A percentile compares a stretch with the other conserved stretches of the same genome.
These are phyloP conservation scores for Persicaria maculosa DNA, from an alignment of 148 eudicot species.

Conservation along the genomic window DNA sequence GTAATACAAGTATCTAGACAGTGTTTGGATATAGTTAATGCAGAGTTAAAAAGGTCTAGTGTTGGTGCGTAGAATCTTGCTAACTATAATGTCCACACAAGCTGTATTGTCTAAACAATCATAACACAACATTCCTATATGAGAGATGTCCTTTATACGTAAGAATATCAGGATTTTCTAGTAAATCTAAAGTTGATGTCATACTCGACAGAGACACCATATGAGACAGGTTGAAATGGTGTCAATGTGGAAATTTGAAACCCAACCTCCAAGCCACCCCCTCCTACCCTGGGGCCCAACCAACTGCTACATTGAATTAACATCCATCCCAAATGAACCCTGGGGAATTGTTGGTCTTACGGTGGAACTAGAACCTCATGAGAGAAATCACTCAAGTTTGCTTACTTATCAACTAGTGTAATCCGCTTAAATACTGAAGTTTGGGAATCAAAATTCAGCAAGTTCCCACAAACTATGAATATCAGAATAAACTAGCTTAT, in stretches of 20 bases:
- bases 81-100: not conserved
- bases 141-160: not conserved
- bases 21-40: not conserved
- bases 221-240: not conserved
- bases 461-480: not conserved
- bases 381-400: not conserved
- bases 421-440: not conserved
- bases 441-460: constrained; percentile 3
- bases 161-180: not conserved
- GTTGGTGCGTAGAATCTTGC: not conserved
- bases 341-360: not conserved
- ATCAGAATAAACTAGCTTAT: not conserved
- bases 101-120: not conserved
- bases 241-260: not conserved
- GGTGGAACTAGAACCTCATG: not conserved
- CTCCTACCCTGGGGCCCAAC: not conserved
- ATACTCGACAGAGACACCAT: not conserved
- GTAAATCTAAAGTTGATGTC: not conserved
- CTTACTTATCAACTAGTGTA: too few species aligned
- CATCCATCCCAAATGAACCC: not conserved
- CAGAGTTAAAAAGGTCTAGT: not conserved
- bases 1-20: not conserved
- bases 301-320: constrained; percentile 9
- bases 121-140: not conserved
- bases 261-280: not conserved